Evolutionary conservation across 257 asterid genomes (phyloP), one percentile per base, ranked within the genome.

Genomic region (Penstemon newberryi): DNA sequence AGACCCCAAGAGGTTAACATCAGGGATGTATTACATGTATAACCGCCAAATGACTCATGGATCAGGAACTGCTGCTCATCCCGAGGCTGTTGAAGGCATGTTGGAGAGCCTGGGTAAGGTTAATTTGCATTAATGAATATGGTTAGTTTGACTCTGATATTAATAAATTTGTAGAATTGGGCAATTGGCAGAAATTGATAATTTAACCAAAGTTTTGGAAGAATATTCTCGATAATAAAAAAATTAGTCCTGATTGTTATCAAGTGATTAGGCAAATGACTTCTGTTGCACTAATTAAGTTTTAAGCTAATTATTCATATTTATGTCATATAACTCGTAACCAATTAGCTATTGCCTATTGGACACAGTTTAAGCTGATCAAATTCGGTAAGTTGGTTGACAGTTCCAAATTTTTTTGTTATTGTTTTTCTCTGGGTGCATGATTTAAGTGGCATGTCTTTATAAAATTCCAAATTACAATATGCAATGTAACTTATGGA

Each of bases 1-100:
- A 63, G 95, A 87, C 78, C 90, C 95, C 49, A 87, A 75, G 78
- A 83, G 87, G 80, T 62, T 83, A 50, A 70, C 92, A 33, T 69
- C 89, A n/a, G 89, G 88, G 45, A 70, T 78, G 13, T 87, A 80
- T 78, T 85, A 81, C 75, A 72, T 84, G 69, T 87, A 81, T 73
- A 77, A 74, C 60, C 81, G 78, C 65, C 89, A 83, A 72, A 71
- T 73, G 72, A 63, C 73, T 73, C 72, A 64, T 15, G 80, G 77
- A 18, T 73, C 95, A 54, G 83, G 80, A 73, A 46, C 43, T 62
- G 53, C 74, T 70, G 80, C 85, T 25, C 70, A 80, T 70, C 83
- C 89, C 44, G 87, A 78, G 66, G 81, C 86, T 40, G 83, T 85
- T 43, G 75, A 77, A 43, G 88, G 85, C 67, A 85, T 87, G 92